Evolutionary conservation across 1,284 basidiomycete genomes (phyloP), one percentile per base, ranked within the genome.

Genomic region (Grifola frondosa): DNA sequence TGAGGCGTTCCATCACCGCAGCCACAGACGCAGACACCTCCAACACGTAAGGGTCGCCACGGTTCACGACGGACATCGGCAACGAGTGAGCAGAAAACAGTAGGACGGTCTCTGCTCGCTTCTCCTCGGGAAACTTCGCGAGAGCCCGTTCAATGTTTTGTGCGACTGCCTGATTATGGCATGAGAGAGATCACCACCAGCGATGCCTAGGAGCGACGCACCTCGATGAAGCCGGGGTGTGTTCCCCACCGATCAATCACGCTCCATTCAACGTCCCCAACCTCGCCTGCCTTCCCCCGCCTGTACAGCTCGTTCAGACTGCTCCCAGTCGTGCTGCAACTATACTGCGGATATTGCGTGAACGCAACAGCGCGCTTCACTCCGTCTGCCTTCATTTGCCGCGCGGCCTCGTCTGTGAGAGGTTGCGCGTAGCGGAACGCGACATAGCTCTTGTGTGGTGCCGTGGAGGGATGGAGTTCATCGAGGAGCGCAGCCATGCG

Each of bases 321-420:
- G 69, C 92, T 96, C 29, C 97, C 97, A 0, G 97, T 99, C 5
- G 97, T 99, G 51, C 90, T 94, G 69, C 97, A 99, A 59, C 89
- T 93, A 70, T 99, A 99, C 67, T 99, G 97, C 1, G 97, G 97
- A 64, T 99, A 99, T 69, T 99, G 97, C 3, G 92, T 93, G 70
- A 99, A 99, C 16, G 95, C 97, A 19, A 99, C 77, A 0, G 96
- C 97, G 43, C 95, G 77, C 61, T 78, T 87, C 25, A 99, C 93
- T 16, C 95, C 93, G 62, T 99, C 97, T 39, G 72, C 77, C 65
- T 82, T 85, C 87, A 99, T 89, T 66, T 92, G 83, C 43, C 75
- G 78, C 16, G 92, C 77, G 19, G 89, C 86, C 57, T 85, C 84
- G 56, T 90, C 84, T 24, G 95, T 97, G 46, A 98, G 71, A 1